phyloP scores from a whole-genome alignment of 2,329 filamentous ascomycete species.

The Zymoseptoria crescenta region DNA sequence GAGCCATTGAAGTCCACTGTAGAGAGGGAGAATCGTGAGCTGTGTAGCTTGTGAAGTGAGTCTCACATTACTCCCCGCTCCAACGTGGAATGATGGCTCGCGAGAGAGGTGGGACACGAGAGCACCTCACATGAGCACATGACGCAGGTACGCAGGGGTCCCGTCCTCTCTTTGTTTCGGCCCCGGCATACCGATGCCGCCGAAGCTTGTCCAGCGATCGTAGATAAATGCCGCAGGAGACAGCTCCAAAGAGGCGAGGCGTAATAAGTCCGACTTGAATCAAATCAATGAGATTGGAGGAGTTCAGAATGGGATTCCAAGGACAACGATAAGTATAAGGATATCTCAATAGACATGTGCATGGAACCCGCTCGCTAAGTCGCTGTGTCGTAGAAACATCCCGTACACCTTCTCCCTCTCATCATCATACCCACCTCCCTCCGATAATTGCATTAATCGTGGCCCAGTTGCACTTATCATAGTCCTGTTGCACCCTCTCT shows the following conservation, averaged over 20 bases:
- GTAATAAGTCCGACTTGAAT: neutral
- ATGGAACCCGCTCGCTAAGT: neutral
- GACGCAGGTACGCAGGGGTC: neutral
- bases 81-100: neutral
- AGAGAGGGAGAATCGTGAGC: neutral
- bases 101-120: neutral
- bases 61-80: neutral
- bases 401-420: neutral
- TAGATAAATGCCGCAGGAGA: neutral
- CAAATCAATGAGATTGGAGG: neutral
- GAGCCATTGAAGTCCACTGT: neutral
- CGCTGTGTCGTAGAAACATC: neutral
- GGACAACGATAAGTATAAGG: neutral
- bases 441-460: no score
- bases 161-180: neutral
- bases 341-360: neutral
- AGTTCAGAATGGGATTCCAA: neutral
- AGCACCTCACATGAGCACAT: neutral
- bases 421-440: neutral
- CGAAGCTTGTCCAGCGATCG: neutral
- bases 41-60: neutral
- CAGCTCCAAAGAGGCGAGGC: neutral
- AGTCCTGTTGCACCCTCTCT: no score
- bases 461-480: no score
- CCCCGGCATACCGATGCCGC: neutral